Evolutionary conservation across 257 asterid species (phyloP), one percentile per base, ranked within the genome.

Genomic region (Fraxinus cuspidata): DNA sequence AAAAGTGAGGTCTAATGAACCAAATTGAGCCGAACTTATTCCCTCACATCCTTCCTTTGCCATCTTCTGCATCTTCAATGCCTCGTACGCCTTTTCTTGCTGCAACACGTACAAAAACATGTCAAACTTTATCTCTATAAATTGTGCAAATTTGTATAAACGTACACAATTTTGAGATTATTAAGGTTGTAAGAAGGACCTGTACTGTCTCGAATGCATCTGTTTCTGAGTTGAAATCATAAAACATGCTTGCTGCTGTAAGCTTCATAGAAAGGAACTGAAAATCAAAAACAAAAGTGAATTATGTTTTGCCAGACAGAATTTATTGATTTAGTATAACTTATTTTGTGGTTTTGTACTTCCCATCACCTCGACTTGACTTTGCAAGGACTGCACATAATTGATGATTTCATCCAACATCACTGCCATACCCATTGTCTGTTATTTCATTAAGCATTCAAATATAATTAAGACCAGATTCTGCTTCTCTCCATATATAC

Each of bases 381-480:
- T 94, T 84, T 94, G 98, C 84, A 94, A 89, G 9, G 97, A 94
- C 44, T 90, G 96, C 34, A 94, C 97, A 72, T 94, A 94, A 77
- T 88, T 94, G 81, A 92, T 94, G 25, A 92, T 94, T 83, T 94
- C 97, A 80, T 94, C 98, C 88, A 94, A 84, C 98, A 94, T 94
- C 7, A 90, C 92, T 16, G 98, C 94, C 98, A 94, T 94, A 27
- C 98, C 98, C 98, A 92, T 92, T 4, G 93, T 87, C 98, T 94
- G 97, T 78, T 78, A 87, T 80, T 78, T 53, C 15, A 73, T 68
- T 53, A 72, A 65, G 49, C 35, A 73, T 72, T 60, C 16, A 37
- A 76, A 42, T 42, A 11, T 10, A 10, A 42, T 42, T 42, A 42
- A 42, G 49, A 42, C 49, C 15, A 42, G 49, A 42, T 42, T 63